These are phyloP conservation scores for Elsinoe australis DNA, from an alignment of 2,329 filamentous ascomycete species.

Conservation along the genomic window DNA sequence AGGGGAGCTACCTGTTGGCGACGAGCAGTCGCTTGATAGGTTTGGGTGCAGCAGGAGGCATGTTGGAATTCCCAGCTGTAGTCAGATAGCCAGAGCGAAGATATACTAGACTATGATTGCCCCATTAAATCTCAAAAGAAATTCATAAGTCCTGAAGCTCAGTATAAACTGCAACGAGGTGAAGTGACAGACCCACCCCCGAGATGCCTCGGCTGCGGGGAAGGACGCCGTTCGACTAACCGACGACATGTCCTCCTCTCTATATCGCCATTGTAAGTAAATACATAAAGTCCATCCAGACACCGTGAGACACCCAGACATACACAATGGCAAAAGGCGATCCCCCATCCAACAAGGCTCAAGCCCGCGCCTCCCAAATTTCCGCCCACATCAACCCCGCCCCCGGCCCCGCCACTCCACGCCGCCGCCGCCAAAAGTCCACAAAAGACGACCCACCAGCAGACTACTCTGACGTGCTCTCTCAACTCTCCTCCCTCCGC, in stretches of 20 bases:
- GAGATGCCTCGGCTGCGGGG: constrained; percentile 6
- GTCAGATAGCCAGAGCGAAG: not conserved
- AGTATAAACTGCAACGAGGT: no score
- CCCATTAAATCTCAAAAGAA: no score
- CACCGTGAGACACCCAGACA: no score
- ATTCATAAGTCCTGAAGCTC: no score
- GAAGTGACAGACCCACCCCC: not conserved
- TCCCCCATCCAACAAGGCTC: not conserved
- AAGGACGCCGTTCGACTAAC: not conserved
- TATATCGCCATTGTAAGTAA: not conserved
- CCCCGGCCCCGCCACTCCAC: constrained; percentile 25
- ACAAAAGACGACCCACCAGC: constrained; percentile 43
- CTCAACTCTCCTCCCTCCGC: constrained; percentile 47
- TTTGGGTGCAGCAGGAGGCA: no score
- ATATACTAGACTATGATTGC: not conserved
- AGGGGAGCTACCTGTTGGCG: constrained; percentile 42
- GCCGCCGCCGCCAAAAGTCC: constrained; percentile 29
- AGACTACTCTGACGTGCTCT: constrained; percentile 55
- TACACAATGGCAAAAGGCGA: not conserved
- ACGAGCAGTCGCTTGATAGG: constrained; percentile 46
- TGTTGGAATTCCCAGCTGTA: no score
- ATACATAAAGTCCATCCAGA: no score
- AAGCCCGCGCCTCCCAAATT: constrained; percentile 24
- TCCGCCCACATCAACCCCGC: constrained; percentile 30
- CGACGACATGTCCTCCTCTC: no score